Evolutionary conservation across 2,329 filamentous ascomycete genomes (phyloP), one percentile per base, ranked within the genome.

Genomic region (Colletotrichum costaricense): DNA sequence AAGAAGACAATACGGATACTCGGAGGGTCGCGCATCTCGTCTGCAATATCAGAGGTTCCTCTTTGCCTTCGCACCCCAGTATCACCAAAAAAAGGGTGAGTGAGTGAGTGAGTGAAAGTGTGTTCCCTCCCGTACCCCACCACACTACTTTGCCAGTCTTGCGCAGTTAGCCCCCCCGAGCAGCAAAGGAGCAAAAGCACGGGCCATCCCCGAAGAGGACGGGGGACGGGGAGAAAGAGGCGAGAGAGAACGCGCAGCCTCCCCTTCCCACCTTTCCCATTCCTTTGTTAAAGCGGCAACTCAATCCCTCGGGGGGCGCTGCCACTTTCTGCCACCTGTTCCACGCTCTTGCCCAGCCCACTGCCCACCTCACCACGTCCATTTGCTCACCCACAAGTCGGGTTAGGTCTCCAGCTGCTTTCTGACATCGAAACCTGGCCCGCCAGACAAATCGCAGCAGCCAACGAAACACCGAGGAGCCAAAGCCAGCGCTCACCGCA

Each of bases 311-410:
- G 38, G 28, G 67, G 58, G 49, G 35, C 30, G 56, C 67, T 71
- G 49, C 71, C 60, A 62, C 60, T 74, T 68, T 74, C 56, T 74
- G 72, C 72, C 72, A 67, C 56, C 57, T 67, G 58, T 74, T 72
- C 46, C 22, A 30, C 60, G 55, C 57, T 67, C 62, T 35, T 59
- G n/a, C 54, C 67, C 55, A 57, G 42, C 62, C 55, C 14, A 19
- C 38, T 19, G 16, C 62, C 55, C 46, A 65, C 60, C 57, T 72
- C 56, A 60, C 38, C 58, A 38, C 66, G 38, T 49, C 60, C 68
- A 68, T 74, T 74, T 63, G 72, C 63, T 72, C 69, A 68, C 69
- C 57, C 69, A 74, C 68, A 74, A 74, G 68, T 71, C 38, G 67
- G 71, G 71, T 73, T 73, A 73, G 71, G 71, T 73, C 71, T 70